These are phyloP conservation scores for Spathaspora hagerdaliae DNA, from an alignment of 805 yeast species.

Conservation along the genomic window DNA sequence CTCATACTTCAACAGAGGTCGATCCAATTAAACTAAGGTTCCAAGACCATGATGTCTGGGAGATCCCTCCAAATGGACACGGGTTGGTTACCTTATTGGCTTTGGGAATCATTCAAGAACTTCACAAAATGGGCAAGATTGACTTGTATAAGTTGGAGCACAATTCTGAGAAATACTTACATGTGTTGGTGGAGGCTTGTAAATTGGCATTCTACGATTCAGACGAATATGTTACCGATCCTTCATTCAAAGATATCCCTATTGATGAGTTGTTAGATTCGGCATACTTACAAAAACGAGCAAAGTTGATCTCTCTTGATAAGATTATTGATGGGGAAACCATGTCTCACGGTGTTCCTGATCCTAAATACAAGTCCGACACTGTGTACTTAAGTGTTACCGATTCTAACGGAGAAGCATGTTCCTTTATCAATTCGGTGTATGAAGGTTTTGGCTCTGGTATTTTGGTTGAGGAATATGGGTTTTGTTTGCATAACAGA, in stretches of 20 bases:
- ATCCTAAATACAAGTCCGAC: conserved; percentile 58
- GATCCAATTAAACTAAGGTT: conserved; percentile 58
- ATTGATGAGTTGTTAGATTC: conserved; percentile 43
- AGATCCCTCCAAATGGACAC: conserved; percentile 82
- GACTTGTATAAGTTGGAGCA: conserved; percentile 46
- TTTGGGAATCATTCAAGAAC: conserved; percentile 57
- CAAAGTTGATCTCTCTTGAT: conserved; percentile 39
- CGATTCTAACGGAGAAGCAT: conserved; percentile 71
- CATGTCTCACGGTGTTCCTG: conserved; percentile 52
- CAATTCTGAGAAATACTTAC: conserved; percentile 69
- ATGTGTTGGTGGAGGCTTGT: conserved; percentile 63
- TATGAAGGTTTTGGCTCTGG: conserved; percentile 69
- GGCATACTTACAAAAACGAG: conserved; percentile 48
- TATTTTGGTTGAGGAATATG: conserved; percentile 58
- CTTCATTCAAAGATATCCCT: conserved; percentile 36
- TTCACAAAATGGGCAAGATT: conserved; percentile 41
- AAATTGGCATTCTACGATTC: conserved; percentile 73
- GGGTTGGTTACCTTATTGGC: conserved; percentile 75
- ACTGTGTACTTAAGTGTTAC: conserved; percentile 66
- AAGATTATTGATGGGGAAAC: conserved; percentile 39
- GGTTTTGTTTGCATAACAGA: conserved; percentile 71
- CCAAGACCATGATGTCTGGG: conserved; percentile 59
- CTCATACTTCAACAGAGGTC: conserved; percentile 58
- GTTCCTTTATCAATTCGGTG: conserved; percentile 75
- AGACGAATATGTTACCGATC: conserved; percentile 69